Evolutionary conservation across 805 yeast species (phyloP).

Genomic region (Candida saitoana): DNA sequence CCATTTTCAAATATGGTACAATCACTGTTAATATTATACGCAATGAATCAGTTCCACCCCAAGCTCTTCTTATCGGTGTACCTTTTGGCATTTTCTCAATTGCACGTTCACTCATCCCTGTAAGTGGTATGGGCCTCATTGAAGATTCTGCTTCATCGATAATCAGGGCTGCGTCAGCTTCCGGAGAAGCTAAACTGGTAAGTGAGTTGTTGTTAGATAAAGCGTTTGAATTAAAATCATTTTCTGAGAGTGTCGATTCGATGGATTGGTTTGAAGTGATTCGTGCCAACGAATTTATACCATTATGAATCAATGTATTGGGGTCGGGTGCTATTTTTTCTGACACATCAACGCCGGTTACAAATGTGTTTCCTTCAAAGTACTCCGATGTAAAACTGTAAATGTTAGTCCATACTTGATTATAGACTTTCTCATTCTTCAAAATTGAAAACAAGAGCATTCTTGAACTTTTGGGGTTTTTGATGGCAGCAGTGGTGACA

Average conservation of each 20-base stretch:
- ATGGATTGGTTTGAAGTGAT: background rate
- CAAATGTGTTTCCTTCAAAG: conserved; percentile 18
- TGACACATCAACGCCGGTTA: conserved; percentile 12
- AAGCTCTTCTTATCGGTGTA: conserved; percentile 45
- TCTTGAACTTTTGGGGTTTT: conserved; percentile 49
- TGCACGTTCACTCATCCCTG: conserved; percentile 59
- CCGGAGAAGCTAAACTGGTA: background rate
- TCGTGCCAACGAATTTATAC: background rate
- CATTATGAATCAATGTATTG: background rate
- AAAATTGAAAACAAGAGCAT: conserved; percentile 50
- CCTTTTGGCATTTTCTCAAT: conserved; percentile 50
- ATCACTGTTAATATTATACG: conserved; percentile 36
- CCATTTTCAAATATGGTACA: conserved; percentile 32
- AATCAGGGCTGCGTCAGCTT: background rate
- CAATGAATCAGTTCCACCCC: conserved; percentile 57
- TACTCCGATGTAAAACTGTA: conserved; percentile 22
- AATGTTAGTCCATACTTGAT: conserved; percentile 32
- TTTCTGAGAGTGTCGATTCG: background rate
- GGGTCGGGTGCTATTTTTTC: background rate
- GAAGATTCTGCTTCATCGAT: conserved; percentile 32
- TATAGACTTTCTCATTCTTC: conserved; percentile 37
- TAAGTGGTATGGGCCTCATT: conserved; percentile 48
- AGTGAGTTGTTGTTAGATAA: background rate
- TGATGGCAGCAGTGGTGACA: conserved; percentile 48
- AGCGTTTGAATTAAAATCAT: background rate